These are phyloP conservation scores for Suillus fuscotomentosus DNA, from an alignment of 768 basidiomycete genomes.

Conservation along the genomic window DNA sequence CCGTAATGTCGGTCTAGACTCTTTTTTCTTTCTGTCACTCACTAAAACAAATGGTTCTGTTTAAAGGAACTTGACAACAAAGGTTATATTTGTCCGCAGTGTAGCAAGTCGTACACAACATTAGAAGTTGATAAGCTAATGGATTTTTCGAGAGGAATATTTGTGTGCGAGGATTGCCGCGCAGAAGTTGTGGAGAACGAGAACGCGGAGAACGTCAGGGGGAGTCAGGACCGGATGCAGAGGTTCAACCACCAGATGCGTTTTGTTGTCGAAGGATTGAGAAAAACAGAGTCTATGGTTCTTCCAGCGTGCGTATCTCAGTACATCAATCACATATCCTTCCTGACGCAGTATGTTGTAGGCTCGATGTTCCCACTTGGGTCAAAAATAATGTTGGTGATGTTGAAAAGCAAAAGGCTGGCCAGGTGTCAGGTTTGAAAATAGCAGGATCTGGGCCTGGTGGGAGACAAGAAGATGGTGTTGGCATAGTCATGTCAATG, in stretches of 20 bases:
- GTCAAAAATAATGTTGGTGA: slow-evolving; percentile 72
- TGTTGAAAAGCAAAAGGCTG: slow-evolving; percentile 55
- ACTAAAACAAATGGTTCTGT: not conserved
- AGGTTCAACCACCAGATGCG: slow-evolving; percentile 91
- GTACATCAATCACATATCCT: not conserved
- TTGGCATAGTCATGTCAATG: slow-evolving; percentile 84
- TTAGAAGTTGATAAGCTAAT: slow-evolving; percentile 85
- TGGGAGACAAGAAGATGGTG: slow-evolving; percentile 64
- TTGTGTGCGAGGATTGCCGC: slow-evolving; percentile 87
- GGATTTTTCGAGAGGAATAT: slow-evolving; percentile 61
- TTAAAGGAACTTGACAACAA: slow-evolving; percentile 90
- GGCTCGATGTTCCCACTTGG: slow-evolving; percentile 83
- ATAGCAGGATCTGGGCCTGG: slow-evolving; percentile 69
- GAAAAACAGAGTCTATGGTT: slow-evolving; percentile 85
- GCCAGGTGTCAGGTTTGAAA: slow-evolving; percentile 58
- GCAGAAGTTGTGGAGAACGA: slow-evolving; percentile 91
- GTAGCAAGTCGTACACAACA: slow-evolving; percentile 79
- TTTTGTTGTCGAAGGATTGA: slow-evolving; percentile 82
- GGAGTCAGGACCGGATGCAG: slow-evolving; percentile 94
- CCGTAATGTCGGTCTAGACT: slow-evolving; percentile 64
- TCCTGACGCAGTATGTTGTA: slow-evolving; percentile 26
- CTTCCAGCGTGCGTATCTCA: slow-evolving; percentile 66
- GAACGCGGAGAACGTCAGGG: slow-evolving; percentile 78
- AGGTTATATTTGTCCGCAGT: slow-evolving; percentile 94
- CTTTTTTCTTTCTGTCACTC: not conserved